These are phyloP conservation scores for Annona cherimola DNA, from an alignment of 164 flowering plant genomes.

Conservation along the genomic window DNA sequence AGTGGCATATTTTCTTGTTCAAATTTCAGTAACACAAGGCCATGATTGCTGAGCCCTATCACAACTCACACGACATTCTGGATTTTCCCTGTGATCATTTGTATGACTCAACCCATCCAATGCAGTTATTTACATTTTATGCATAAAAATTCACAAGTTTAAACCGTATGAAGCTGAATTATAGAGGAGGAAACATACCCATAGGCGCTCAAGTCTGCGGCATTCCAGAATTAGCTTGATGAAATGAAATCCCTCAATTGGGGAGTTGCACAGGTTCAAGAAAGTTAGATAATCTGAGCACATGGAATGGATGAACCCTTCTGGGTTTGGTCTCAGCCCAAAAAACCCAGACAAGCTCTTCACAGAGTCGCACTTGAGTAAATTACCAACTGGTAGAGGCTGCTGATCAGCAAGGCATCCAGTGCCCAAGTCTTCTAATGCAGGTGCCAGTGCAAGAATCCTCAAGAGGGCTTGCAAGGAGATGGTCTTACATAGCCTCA, in stretches of 20 bases:
- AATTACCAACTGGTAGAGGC: too few species aligned
- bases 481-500: constrained; percentile 60
- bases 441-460: constrained; percentile 61
- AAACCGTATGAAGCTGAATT: too few species aligned
- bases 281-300: constrained; percentile 54
- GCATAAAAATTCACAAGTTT: too few species aligned
- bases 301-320: constrained; percentile 48
- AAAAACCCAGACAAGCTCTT: constrained; percentile 81
- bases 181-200: constrained; percentile 42
- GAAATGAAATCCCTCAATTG: constrained; percentile 45
- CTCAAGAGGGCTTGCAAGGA: constrained; percentile 53
- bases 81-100: background rate
- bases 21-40: background rate
- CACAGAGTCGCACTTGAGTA: constrained; percentile 45
- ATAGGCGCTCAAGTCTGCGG: constrained; percentile 64
- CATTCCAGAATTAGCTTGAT: constrained; percentile 55
- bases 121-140: too few species aligned
- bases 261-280: constrained; percentile 75
- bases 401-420: constrained; percentile 37
- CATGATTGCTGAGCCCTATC: background rate
- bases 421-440: constrained; percentile 60
- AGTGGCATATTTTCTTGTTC: background rate
- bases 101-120: background rate
- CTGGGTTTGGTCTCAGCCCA: constrained; percentile 49
- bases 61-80: background rate